Conservation (phyloP, 805 yeast genomes). For the Saturnispora galanensis region DNA sequence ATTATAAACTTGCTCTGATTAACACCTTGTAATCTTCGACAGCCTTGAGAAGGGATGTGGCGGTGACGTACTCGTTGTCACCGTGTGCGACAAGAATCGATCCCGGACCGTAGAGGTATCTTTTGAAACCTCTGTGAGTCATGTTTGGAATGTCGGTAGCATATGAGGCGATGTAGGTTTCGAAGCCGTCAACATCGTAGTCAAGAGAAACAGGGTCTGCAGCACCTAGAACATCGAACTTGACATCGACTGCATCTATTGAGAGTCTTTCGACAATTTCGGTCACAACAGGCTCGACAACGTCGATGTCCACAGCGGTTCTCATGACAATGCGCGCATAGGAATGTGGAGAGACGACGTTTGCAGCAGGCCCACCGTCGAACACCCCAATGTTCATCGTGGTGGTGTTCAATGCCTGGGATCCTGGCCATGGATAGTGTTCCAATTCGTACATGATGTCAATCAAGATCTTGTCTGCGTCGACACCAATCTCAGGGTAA, state of each 20-base stretch:
- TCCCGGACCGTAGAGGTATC: slow-evolving; percentile 62
- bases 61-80: slow-evolving; percentile 42
- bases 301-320: slow-evolving; percentile 38
- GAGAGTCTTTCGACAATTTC: slow-evolving; percentile 25
- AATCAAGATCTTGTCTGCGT: slow-evolving; percentile 48
- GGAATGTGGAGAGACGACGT: slow-evolving; percentile 55
- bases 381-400: slow-evolving; percentile 54
- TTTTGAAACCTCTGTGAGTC: slow-evolving; percentile 25
- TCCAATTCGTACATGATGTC: slow-evolving; percentile 39
- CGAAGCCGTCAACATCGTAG: slow-evolving; percentile 57
- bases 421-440: slow-evolving; percentile 36
- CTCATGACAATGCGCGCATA: slow-evolving; percentile 41
- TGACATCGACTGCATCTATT: slow-evolving; percentile 9
- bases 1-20: slow-evolving; percentile 16
- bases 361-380: slow-evolving; percentile 54
- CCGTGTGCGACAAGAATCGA: slow-evolving; percentile 52
- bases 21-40: slow-evolving; percentile 44
- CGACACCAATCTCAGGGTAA: slow-evolving; percentile 58
- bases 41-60: slow-evolving; percentile 37
- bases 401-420: slow-evolving; percentile 47
- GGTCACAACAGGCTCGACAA: slow-evolving; percentile 29
- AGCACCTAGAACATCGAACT: slow-evolving; percentile 10
- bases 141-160: slow-evolving; percentile 40
- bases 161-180: slow-evolving; percentile 28
- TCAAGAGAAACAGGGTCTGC: slow-evolving; percentile 41